Conservation (phyloP, 768 basidiomycete species). For the Lentinula boryana region DNA sequence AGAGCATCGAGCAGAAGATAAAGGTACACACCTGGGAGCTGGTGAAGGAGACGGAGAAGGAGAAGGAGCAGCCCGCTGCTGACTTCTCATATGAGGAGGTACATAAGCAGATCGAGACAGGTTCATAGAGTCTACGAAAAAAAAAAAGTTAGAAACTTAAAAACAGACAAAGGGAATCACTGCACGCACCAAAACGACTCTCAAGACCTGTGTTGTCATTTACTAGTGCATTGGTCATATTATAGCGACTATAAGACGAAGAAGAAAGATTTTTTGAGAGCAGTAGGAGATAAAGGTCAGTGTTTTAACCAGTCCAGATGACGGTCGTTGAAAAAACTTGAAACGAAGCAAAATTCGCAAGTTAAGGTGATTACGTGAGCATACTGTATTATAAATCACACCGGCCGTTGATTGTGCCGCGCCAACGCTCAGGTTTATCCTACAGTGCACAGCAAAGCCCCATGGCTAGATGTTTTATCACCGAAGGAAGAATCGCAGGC, state of each 20-base stretch:
- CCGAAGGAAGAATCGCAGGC: too few relatives aligned
- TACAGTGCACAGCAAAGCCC: too few relatives aligned
- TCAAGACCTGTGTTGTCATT: slow-evolving; percentile 70
- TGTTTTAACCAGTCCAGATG: slow-evolving; percentile 5
- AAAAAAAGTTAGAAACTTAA: neutral
- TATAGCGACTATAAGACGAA: slow-evolving; percentile 19
- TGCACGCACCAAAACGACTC: slow-evolving; percentile 63
- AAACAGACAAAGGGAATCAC: slow-evolving; percentile 1
- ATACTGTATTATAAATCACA: neutral
- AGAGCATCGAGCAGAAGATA: neutral
- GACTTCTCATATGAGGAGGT: slow-evolving; percentile 80
- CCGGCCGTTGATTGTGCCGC: neutral
- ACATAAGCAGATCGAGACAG: slow-evolving; percentile 82
- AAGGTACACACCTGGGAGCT: slow-evolving; percentile 38
- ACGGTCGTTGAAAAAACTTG: slow-evolving; percentile 2
- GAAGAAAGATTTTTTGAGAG: neutral
- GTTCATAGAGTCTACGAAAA: slow-evolving; percentile 59
- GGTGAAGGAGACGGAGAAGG: slow-evolving; percentile 27
- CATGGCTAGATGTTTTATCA: too few relatives aligned
- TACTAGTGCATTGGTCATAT: slow-evolving; percentile 92
- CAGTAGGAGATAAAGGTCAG: neutral
- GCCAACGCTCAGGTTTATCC: too few relatives aligned
- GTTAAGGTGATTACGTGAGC: neutral
- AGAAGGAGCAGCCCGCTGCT: slow-evolving; percentile 76
- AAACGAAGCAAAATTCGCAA: neutral